phyloP scores from a whole-genome alignment of 306 rosid species.

The Purshia tridentata region DNA sequence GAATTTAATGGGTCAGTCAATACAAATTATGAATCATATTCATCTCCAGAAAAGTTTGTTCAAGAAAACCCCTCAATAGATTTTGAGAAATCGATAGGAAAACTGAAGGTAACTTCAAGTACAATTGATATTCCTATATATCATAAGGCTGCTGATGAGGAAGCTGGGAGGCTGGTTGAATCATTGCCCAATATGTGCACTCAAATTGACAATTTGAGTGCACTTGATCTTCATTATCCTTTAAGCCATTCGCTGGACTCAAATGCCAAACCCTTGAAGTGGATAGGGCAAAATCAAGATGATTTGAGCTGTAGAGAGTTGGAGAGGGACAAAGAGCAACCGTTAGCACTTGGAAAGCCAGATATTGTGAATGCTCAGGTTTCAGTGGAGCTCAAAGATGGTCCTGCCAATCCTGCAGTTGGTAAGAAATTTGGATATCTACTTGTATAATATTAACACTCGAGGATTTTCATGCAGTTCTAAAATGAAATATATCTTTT shows the following conservation, averaged over 20 bases:
- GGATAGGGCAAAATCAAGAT: slow-evolving; percentile 36
- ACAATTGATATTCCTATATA: slow-evolving; percentile 50
- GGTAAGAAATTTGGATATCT: slow-evolving; percentile 48
- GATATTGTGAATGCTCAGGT: slow-evolving; percentile 28
- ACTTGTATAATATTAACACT: slow-evolving; percentile 14
- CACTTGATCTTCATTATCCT: slow-evolving; percentile 31
- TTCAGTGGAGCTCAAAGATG: slow-evolving; percentile 41
- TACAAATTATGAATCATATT: slow-evolving; percentile 26
- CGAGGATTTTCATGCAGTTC: background rate
- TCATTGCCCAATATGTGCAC: slow-evolving; percentile 68
- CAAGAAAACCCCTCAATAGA: slow-evolving; percentile 23
- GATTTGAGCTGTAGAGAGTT: slow-evolving; percentile 31
- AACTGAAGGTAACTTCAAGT: slow-evolving; percentile 32
- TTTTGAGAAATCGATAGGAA: slow-evolving; percentile 28
- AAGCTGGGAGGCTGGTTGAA: slow-evolving; percentile 39
- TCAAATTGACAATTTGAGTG: slow-evolving; percentile 24
- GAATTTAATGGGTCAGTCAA: slow-evolving; percentile 27
- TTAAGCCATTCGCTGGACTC: slow-evolving; percentile 65
- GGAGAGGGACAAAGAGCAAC: slow-evolving; percentile 38
- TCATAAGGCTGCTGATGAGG: slow-evolving; percentile 27
- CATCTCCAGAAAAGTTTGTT: slow-evolving; percentile 27
- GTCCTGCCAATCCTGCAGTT: slow-evolving; percentile 31
- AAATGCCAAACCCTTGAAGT: slow-evolving; percentile 32
- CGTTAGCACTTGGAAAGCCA: slow-evolving; percentile 32
- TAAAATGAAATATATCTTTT: background rate